Evolutionary conservation across 2,329 filamentous ascomycete genomes (phyloP), one percentile per base, ranked within the genome.

Genomic region (Aureobasidium mangrovei): DNA sequence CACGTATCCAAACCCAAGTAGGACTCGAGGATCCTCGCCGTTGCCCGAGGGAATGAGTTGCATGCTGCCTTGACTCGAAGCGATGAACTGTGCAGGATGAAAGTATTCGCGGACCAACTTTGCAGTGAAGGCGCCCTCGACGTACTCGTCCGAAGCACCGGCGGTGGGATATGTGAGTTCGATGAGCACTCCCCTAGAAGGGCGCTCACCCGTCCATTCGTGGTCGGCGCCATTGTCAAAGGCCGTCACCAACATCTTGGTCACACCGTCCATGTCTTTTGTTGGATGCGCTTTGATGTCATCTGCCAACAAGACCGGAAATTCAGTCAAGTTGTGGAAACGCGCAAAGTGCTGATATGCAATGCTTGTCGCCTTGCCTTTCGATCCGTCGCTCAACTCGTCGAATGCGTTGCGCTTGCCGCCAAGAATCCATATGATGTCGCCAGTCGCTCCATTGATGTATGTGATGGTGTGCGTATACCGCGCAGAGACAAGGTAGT

Each of bases 401-500:
- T 55, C 36, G 56, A 67, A 67, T 27, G 54, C 57, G 35, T 66
- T 67, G 12, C 55, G 53, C 46, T 62, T 65, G 28, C 64, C 65
- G 4, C 65, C 65, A 1, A 82, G 67, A 35, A 72, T 73, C 79
- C 79, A 82, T 27, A 78, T 64, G 18, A 80, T 68, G 28, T 66
- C 65, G 32, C 78, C 77, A 7, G 73, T 72, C 7, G 67, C 67
- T 10, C 69, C 68, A 55, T 74, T 72, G 60, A 82, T 72, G 49
- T 72, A 73, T 32, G 69, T 68, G 8, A 81, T 65, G 18, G 72
- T 69, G 60, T 72, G 72, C 47, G 72, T 69, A 60, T 79, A 72
- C 1, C 77, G 73, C 0, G 74, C 70, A 0, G 77, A 81, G 35
- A 82, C 69, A 8, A 82, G 63, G 55, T 77, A 82, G 59, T 81